A percentile compares a stretch with the other conserved stretches of the same genome.
Evolutionary conservation across 2,329 filamentous ascomycete genomes (phyloP).

Genomic region (Westerdykella aurantiaca): DNA sequence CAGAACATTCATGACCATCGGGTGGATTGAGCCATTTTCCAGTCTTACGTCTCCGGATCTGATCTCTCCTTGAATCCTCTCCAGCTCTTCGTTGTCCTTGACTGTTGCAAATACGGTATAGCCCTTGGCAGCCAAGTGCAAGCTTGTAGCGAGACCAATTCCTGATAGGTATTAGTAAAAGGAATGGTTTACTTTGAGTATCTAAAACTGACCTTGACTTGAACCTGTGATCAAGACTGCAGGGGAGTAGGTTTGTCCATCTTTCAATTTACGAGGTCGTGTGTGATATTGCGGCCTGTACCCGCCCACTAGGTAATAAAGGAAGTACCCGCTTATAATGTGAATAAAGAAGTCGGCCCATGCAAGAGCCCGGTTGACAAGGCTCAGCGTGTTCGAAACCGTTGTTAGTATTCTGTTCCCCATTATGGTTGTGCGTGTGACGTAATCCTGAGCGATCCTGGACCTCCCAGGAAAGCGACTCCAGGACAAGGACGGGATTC

Average conservation of each 20-base stretch:
- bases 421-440: neutral
- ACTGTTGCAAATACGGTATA: slow-evolving; percentile 2
- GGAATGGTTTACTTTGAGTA: neutral
- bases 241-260: neutral
- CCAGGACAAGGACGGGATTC: too few species aligned
- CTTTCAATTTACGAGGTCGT: neutral
- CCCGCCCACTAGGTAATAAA: slow-evolving; percentile 1
- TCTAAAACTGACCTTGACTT: neutral
- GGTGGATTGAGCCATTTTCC: neutral
- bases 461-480: too few species aligned
- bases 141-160: neutral
- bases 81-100: neutral
- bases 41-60: neutral
- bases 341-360: neutral
- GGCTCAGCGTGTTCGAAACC: neutral
- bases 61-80: neutral
- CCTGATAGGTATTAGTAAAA: neutral
- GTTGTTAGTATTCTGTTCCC: neutral
- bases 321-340: neutral
- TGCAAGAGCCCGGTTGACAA: slow-evolving; percentile 6
- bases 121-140: slow-evolving; percentile 1
- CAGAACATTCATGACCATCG: neutral
- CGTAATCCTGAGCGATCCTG: too few species aligned
- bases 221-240: slow-evolving; percentile 2
- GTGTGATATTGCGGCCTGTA: slow-evolving; percentile 1